phyloP scores from a whole-genome alignment of 2,329 filamentous ascomycete genomes.

The Zalaria obscura region DNA sequence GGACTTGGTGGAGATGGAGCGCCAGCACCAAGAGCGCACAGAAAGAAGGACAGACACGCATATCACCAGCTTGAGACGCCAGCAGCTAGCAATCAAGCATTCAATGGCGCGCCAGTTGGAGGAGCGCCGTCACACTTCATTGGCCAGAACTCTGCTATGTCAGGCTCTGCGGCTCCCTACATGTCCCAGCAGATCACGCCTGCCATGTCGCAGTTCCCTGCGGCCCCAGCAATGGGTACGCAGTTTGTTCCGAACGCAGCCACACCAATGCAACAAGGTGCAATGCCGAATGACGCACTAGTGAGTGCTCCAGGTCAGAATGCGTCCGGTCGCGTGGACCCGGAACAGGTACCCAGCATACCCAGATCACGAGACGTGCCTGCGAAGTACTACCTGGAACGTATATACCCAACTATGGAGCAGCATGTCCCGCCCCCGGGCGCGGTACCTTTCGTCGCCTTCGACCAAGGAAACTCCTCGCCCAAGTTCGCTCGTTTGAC shows the following conservation, averaged over 20 bases:
- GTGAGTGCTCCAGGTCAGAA: slow-evolving; percentile 35
- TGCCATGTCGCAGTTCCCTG: slow-evolving; percentile 47
- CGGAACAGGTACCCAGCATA: slow-evolving; percentile 86
- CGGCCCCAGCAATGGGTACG: slow-evolving; percentile 23
- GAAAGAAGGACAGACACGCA: slow-evolving; percentile 93
- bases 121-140: slow-evolving; percentile 45
- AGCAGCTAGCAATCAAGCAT: slow-evolving; percentile 42
- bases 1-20: slow-evolving; percentile 43
- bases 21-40: slow-evolving; percentile 39
- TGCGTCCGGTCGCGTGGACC: slow-evolving; percentile 64
- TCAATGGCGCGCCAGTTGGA: slow-evolving; percentile 51
- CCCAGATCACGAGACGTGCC: slow-evolving; percentile 70
- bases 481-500: slow-evolving; percentile 87
- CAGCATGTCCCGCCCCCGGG: slow-evolving; percentile 83
- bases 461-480: slow-evolving; percentile 90
- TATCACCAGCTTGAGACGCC: slow-evolving; percentile 74
- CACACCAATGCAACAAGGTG: slow-evolving; percentile 20
- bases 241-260: slow-evolving; percentile 10
- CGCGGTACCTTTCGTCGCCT: slow-evolving; percentile 78
- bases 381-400: slow-evolving; percentile 70
- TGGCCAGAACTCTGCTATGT: slow-evolving; percentile 23
- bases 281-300: slow-evolving; percentile 17
- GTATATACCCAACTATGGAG: slow-evolving; percentile 92
- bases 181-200: slow-evolving; percentile 27
- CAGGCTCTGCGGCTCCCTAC: slow-evolving; percentile 17